Percentiles rank a stretch among this genome's conserved stretches.
phyloP scores from a whole-genome alignment of 768 basidiomycete species.

The Leucocoprinus leucothites region DNA sequence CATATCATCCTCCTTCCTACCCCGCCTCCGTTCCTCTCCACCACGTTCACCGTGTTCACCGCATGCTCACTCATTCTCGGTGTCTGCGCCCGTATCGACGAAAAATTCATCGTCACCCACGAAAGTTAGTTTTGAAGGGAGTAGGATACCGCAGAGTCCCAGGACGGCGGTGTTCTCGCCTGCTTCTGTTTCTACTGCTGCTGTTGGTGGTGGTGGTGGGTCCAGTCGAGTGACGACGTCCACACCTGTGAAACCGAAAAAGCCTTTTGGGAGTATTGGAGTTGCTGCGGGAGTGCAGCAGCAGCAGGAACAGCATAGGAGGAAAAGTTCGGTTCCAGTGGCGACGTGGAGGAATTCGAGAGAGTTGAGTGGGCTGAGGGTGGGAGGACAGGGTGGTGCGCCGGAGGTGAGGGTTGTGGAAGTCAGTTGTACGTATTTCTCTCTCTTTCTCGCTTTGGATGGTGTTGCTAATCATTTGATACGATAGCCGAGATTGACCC shows the following conservation, averaged over 20 bases:
- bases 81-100: background rate
- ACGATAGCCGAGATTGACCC: background rate
- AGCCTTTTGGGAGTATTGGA: too few species aligned
- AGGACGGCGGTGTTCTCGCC: background rate
- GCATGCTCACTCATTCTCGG: background rate
- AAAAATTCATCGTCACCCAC: conserved; percentile 9
- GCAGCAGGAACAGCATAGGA: background rate
- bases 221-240: background rate
- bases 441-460: background rate
- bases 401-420: conserved; percentile 10
- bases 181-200: background rate
- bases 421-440: conserved; percentile 3
- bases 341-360: conserved; percentile 1
- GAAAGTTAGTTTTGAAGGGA: background rate
- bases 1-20: conserved; percentile 13
- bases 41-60: conserved; percentile 4
- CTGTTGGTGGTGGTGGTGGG: background rate
- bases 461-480: background rate
- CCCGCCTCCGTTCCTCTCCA: conserved; percentile 12
- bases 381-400: background rate
- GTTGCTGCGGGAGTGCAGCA: background rate
- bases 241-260: conserved; percentile 2
- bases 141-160: background rate
- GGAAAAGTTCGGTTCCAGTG: conserved; percentile 5
- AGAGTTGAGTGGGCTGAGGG: background rate